phyloP scores from a whole-genome alignment of 2,329 filamentous ascomycete species.

The Ploettnerulaceae sp. region DNA sequence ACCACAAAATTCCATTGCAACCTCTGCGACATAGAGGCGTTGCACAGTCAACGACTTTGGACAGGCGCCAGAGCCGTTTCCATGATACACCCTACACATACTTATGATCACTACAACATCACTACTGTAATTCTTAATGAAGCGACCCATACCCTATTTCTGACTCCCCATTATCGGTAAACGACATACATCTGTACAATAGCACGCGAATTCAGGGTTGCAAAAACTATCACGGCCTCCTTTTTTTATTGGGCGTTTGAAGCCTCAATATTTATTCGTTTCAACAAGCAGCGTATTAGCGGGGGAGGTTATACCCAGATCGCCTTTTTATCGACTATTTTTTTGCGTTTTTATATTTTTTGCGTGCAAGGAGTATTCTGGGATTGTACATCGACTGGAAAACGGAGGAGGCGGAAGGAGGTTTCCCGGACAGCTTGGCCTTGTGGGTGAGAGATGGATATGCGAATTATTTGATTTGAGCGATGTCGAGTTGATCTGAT shows the following conservation, averaged over 20 bases:
- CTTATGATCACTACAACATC: constrained; percentile 1
- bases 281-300: constrained; percentile 2
- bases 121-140: constrained; percentile 22
- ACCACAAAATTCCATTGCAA: too few species aligned
- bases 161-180: neutral
- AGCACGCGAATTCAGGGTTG: neutral
- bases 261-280: neutral
- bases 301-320: constrained; percentile 22
- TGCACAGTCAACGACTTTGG: constrained; percentile 19
- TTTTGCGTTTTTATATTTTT: neutral
- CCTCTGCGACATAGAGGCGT: neutral
- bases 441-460: too few species aligned
- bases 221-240: neutral
- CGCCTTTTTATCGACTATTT: constrained; percentile 2
- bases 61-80: constrained; percentile 23
- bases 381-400: too few species aligned
- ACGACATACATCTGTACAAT: constrained; percentile 2
- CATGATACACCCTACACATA: neutral
- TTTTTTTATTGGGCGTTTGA: neutral
- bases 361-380: too few species aligned
- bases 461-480: too few species aligned
- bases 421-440: too few species aligned
- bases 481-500: too few species aligned
- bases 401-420: too few species aligned
- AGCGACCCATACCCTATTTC: neutral